Evolutionary conservation across 176 grass and related monocot species (phyloP).

Genomic region (Oropetium thomaeum): DNA sequence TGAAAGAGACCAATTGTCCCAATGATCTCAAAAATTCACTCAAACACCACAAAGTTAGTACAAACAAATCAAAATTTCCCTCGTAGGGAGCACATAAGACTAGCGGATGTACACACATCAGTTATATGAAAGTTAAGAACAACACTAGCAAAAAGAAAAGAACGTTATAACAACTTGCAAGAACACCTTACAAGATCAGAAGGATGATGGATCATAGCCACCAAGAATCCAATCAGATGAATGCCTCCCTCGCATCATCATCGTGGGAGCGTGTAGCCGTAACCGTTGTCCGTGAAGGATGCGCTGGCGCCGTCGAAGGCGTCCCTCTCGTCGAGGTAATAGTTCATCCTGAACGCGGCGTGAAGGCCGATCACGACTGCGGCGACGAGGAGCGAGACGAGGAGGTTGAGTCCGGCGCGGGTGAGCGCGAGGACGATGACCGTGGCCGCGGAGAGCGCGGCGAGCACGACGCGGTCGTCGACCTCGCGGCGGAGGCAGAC

Average conservation of each 20-base stretch:
- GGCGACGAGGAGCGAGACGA: conserved; percentile 60
- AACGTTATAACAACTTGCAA: conserved; percentile 4
- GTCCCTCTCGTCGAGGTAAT: conserved; percentile 76
- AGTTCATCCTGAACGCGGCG: conserved; percentile 64
- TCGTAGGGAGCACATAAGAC: neutral
- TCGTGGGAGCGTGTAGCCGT: conserved; percentile 45
- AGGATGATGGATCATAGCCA: neutral
- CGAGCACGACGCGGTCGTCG: conserved; percentile 73
- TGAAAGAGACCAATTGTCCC: neutral
- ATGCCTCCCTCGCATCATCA: conserved; percentile 1
- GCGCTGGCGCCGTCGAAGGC: conserved; percentile 45
- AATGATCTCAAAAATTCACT: neutral
- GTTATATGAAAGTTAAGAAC: conserved; percentile 7
- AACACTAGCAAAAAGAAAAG: neutral
- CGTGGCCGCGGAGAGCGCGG: conserved; percentile 51
- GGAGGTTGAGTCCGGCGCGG: conserved; percentile 73
- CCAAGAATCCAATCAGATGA: neutral
- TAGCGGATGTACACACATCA: conserved; percentile 17
- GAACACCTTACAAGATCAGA: conserved; percentile 21
- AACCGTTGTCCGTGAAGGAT: conserved; percentile 47
- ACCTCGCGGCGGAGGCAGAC: conserved; percentile 54
- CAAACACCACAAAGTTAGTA: neutral
- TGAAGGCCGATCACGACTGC: conserved; percentile 55
- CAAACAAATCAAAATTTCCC: neutral
- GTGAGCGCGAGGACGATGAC: conserved; percentile 74